A percentile compares a stretch with the other conserved stretches of the same genome.
Conservation (phyloP, 441 rosid species). For the Jatropha multifida region DNA sequence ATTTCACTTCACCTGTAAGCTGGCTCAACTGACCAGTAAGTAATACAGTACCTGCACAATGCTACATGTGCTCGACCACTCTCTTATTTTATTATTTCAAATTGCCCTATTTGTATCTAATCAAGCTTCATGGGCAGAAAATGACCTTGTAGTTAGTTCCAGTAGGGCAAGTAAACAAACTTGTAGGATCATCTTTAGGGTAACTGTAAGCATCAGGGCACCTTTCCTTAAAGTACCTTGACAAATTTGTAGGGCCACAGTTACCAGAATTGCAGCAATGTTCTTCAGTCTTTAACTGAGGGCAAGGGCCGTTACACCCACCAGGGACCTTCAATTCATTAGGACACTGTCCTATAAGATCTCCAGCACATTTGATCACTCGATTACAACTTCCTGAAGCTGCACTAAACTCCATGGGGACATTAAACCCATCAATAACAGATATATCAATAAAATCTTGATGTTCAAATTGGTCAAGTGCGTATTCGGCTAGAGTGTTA, state of each 20-base stretch:
- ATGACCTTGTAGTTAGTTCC: conserved; percentile 39
- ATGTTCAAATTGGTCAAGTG: conserved; percentile 31
- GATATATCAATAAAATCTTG: conserved; percentile 56
- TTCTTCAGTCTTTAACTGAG: conserved; percentile 40
- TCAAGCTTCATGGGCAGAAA: conserved; percentile 25
- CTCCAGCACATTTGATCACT: conserved; percentile 37
- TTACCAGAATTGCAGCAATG: conserved; percentile 44
- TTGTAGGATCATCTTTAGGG: conserved; percentile 54
- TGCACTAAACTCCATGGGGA: conserved; percentile 51
- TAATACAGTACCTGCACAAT: no score
- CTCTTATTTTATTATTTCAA: no score
- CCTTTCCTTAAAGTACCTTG: conserved; percentile 46
- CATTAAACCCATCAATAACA: conserved; percentile 54
- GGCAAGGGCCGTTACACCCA: conserved; percentile 55
- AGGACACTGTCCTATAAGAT: conserved; percentile 48
- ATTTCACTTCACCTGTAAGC: no score
- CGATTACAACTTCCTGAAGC: conserved; percentile 18
- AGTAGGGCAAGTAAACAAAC: conserved; percentile 40
- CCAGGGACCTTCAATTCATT: conserved; percentile 32
- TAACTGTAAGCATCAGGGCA: conserved; percentile 60
- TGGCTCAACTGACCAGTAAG: no score
- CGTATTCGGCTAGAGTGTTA: conserved; percentile 58
- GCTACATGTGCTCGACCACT: no score
- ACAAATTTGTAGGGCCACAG: conserved; percentile 24
- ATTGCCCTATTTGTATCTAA: no score